Percentiles rank a stretch among this genome's conserved stretches.
These are phyloP conservation scores for Dryas octopetala DNA, from an alignment of 306 rosid genomes.

Conservation along the genomic window DNA sequence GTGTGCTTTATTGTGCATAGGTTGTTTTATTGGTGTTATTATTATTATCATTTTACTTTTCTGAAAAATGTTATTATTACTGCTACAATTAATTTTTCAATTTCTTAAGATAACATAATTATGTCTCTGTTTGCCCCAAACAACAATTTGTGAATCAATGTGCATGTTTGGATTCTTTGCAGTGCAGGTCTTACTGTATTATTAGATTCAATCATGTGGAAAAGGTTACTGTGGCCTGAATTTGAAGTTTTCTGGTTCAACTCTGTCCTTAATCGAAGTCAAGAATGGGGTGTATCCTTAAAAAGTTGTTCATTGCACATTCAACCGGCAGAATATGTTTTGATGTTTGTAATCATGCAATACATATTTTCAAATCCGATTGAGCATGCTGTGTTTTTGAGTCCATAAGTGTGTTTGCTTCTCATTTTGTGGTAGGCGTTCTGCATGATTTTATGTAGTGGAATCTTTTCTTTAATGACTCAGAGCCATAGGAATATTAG, in stretches of 20 bases:
- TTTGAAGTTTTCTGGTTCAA: conserved; percentile 97
- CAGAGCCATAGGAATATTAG: neutral
- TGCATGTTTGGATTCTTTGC: conserved; percentile 33
- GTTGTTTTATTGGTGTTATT: conserved; percentile 43
- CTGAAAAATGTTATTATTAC: neutral
- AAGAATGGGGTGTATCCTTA: conserved; percentile 98
- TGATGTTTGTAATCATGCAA: neutral
- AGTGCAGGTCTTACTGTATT: conserved; percentile 68
- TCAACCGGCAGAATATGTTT: neutral
- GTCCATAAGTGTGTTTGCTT: neutral
- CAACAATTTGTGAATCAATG: conserved; percentile 1
- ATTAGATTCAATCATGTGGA: conserved; percentile 90
- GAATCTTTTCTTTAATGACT: neutral
- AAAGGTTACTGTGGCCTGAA: conserved; percentile 90
- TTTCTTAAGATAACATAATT: neutral
- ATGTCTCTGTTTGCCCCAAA: neutral
- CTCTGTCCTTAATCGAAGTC: conserved; percentile 87
- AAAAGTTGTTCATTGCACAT: neutral
- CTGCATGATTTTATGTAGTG: neutral
- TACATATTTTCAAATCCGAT: neutral
- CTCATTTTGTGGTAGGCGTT: neutral
- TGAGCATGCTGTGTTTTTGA: neutral
- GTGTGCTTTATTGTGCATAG: conserved; percentile 64
- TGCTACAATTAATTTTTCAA: neutral
- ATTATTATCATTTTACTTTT: neutral